A percentile compares a stretch with the other conserved stretches of the same genome.
Evolutionary conservation across 768 basidiomycete species (phyloP).

Genomic region (Lactifluus hygrophoroides): DNA sequence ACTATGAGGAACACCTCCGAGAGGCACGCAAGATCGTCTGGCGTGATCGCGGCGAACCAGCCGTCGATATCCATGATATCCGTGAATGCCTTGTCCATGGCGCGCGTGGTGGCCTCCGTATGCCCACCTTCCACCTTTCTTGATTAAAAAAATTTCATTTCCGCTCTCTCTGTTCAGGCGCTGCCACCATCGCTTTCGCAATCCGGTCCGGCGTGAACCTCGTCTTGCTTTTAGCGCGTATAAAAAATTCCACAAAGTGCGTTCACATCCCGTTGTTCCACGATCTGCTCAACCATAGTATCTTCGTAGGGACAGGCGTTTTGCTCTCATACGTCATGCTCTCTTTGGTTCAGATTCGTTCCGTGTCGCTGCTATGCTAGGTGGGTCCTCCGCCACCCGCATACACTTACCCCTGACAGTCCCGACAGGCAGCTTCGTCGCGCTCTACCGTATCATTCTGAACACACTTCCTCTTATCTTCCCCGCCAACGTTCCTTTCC

Average conservation of each 20-base stretch:
- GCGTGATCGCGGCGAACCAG: slow-evolving; percentile 75
- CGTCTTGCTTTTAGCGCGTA: slow-evolving; percentile 65
- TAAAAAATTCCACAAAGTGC: slow-evolving; percentile 60
- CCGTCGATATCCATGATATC: slow-evolving; percentile 53
- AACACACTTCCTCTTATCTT: slow-evolving; percentile 70
- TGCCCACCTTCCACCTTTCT: slow-evolving; percentile 27
- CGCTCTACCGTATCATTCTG: slow-evolving; percentile 70
- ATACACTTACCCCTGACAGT: background rate
- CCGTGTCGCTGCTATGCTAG: slow-evolving; percentile 84
- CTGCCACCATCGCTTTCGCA: slow-evolving; percentile 69
- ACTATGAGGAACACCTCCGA: slow-evolving; percentile 66
- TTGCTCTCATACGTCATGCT: slow-evolving; percentile 66
- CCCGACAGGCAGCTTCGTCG: slow-evolving; percentile 59
- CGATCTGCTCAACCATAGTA: background rate
- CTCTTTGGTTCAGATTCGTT: slow-evolving; percentile 77
- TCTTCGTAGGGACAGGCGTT: slow-evolving; percentile 45
- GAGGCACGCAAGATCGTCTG: slow-evolving; percentile 76
- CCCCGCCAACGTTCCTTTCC: slow-evolving; percentile 28
- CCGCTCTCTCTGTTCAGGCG: slow-evolving; percentile 41
- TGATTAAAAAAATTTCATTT: background rate
- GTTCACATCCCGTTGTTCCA: slow-evolving; percentile 19
- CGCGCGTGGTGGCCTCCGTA: slow-evolving; percentile 59
- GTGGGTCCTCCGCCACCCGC: slow-evolving; percentile 30
- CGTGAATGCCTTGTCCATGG: slow-evolving; percentile 67
- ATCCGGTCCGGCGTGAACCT: slow-evolving; percentile 80